phyloP scores from a whole-genome alignment of 169 alveolate genomes.

The Theileria equi region DNA sequence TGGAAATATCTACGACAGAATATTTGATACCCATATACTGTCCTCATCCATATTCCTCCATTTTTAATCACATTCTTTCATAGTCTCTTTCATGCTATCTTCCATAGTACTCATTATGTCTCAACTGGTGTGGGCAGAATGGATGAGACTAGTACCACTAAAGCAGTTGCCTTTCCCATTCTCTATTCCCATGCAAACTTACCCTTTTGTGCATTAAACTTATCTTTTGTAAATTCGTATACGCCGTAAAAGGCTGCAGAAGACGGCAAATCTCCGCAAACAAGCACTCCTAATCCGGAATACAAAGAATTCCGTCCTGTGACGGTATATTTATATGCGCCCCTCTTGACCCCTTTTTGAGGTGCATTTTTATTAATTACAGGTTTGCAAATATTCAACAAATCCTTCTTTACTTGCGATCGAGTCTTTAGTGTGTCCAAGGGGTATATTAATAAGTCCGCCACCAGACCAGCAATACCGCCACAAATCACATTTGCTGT shows the following conservation, averaged over 20 bases:
- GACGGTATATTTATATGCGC: neutral
- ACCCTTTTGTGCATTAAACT: conserved; percentile 13
- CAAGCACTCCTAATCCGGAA: conserved; percentile 65
- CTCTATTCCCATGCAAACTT: too few relatives aligned
- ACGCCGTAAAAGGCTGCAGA: conserved; percentile 74
- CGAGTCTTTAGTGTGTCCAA: conserved; percentile 76
- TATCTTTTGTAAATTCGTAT: conserved; percentile 73
- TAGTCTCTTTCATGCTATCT: too few relatives aligned
- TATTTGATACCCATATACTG: too few relatives aligned
- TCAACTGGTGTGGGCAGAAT: neutral
- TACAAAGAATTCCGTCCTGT: conserved; percentile 40
- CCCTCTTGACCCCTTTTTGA: too few relatives aligned
- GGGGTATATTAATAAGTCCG: conserved; percentile 74
- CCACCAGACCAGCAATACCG: conserved; percentile 75
- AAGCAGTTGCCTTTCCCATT: too few relatives aligned
- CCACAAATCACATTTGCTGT: conserved; percentile 77
- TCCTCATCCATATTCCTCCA: too few relatives aligned
- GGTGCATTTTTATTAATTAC: neutral
- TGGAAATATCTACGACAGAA: too few relatives aligned
- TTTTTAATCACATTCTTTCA: too few relatives aligned
- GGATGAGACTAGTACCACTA: too few relatives aligned
- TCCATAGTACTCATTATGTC: neutral
- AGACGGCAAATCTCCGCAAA: conserved; percentile 74
- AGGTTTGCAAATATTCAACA: conserved; percentile 10
- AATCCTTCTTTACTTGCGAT: conserved; percentile 55